phyloP scores from a whole-genome alignment of 371 early-diverging fungal species.

The Neoconidiobolus thromboides region DNA sequence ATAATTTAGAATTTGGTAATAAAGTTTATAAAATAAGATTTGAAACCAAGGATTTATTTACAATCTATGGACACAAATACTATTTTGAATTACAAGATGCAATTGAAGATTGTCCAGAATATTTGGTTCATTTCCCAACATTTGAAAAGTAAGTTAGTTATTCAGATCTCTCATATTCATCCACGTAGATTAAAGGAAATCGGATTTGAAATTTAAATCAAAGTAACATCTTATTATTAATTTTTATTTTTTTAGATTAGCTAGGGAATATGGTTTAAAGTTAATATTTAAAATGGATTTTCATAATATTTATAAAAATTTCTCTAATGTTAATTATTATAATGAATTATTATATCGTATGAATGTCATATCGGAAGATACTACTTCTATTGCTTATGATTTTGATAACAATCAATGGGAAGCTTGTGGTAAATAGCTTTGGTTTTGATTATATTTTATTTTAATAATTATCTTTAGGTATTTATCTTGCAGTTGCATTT shows the following conservation, averaged over 20 bases:
- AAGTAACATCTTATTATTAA: background rate
- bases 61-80: slow-evolving; percentile 71
- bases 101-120: slow-evolving; percentile 95
- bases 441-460: background rate
- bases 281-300: slow-evolving; percentile 49
- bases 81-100: slow-evolving; percentile 92
- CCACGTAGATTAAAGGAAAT: background rate
- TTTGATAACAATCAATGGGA: background rate
- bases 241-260: slow-evolving; percentile 30
- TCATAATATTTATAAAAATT: slow-evolving; percentile 56
- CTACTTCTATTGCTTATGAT: background rate
- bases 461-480: background rate
- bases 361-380: slow-evolving; percentile 40
- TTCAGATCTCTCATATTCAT: background rate
- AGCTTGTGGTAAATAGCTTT: background rate
- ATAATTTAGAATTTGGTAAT: slow-evolving; percentile 55
- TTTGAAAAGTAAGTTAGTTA: slow-evolving; percentile 34
- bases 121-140: slow-evolving; percentile 71
- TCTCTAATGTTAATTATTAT: slow-evolving; percentile 25
- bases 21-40: slow-evolving; percentile 65
- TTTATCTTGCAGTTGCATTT: background rate
- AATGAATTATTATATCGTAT: slow-evolving; percentile 47
- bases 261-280: slow-evolving; percentile 62
- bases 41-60: slow-evolving; percentile 35
- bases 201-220: background rate